Conservation (phyloP, 768 basidiomycete species). For the Lactarius indigo region DNA sequence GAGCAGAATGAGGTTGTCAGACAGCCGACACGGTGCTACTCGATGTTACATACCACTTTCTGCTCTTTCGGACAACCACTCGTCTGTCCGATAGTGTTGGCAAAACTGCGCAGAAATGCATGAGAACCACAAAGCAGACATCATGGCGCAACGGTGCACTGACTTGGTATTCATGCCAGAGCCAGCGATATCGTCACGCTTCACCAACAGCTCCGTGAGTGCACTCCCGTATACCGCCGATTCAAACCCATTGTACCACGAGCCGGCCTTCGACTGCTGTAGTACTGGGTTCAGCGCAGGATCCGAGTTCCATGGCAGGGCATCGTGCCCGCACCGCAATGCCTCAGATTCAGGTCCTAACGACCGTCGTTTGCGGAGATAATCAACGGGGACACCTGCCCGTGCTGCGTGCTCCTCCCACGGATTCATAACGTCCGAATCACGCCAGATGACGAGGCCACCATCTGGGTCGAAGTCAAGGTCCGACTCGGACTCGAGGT, state of each 20-base stretch:
- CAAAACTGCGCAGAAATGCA: slow-evolving; percentile 49
- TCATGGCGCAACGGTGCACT: not conserved
- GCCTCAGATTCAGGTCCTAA: slow-evolving; percentile 18
- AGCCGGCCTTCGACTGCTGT: slow-evolving; percentile 30
- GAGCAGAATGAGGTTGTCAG: not conserved
- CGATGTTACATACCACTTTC: slow-evolving; percentile 50
- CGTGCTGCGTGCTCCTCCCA: slow-evolving; percentile 44
- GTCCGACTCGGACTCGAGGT: slow-evolving; percentile 32
- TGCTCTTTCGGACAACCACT: slow-evolving; percentile 70
- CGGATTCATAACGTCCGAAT: slow-evolving; percentile 59
- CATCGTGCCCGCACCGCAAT: slow-evolving; percentile 67
- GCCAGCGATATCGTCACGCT: slow-evolving; percentile 55
- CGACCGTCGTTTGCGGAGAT: slow-evolving; percentile 9
- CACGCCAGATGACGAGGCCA: slow-evolving; percentile 68
- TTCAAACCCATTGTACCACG: slow-evolving; percentile 43
- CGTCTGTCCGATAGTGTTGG: slow-evolving; percentile 60
- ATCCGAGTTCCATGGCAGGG: slow-evolving; percentile 61
- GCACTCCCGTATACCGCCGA: slow-evolving; percentile 20
- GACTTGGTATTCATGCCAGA: slow-evolving; percentile 54
- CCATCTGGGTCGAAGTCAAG: slow-evolving; percentile 44
- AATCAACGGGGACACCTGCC: slow-evolving; percentile 27
- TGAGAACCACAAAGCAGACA: not conserved
- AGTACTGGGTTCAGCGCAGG: slow-evolving; percentile 51
- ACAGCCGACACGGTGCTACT: not conserved
- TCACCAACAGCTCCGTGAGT: slow-evolving; percentile 38